phyloP scores from a whole-genome alignment of 768 basidiomycete species.

The Boletus rubroflammeus region DNA sequence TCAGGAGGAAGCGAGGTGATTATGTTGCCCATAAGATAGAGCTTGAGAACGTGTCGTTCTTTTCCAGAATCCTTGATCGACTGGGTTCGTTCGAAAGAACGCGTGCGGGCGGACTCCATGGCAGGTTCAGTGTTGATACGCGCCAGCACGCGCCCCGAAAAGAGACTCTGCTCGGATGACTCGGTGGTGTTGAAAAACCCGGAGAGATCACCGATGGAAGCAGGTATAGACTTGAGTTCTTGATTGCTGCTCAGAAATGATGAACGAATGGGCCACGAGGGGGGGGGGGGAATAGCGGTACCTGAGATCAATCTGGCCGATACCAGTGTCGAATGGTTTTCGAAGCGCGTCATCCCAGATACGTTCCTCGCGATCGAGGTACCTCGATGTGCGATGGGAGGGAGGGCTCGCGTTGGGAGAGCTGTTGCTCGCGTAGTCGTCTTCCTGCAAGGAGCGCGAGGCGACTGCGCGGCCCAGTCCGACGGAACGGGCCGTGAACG shows the following conservation, averaged over 20 bases:
- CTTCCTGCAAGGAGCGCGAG: slow-evolving; percentile 26
- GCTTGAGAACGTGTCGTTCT: slow-evolving; percentile 47
- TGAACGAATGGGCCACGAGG: slow-evolving; percentile 10
- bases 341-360: slow-evolving; percentile 49
- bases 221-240: slow-evolving; percentile 47
- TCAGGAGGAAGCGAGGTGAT: slow-evolving; percentile 54
- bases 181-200: slow-evolving; percentile 44
- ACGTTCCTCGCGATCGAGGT: slow-evolving; percentile 31
- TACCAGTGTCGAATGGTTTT: slow-evolving; percentile 43
- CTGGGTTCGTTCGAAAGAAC: slow-evolving; percentile 27
- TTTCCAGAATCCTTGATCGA: slow-evolving; percentile 33
- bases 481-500: slow-evolving; percentile 10
- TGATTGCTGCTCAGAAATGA: slow-evolving; percentile 29
- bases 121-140: slow-evolving; percentile 37
- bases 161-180: slow-evolving; percentile 29
- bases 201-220: slow-evolving; percentile 42
- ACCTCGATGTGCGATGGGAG: slow-evolving; percentile 11
- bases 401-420: slow-evolving; percentile 10
- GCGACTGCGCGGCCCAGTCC: slow-evolving; percentile 12
- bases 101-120: slow-evolving; percentile 17
- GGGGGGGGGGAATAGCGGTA: slow-evolving; percentile 27
- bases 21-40: slow-evolving; percentile 54
- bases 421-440: slow-evolving; percentile 16
- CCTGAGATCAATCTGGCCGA: slow-evolving; percentile 55
- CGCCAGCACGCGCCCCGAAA: slow-evolving; percentile 24